Percentiles rank a stretch among this genome's conserved stretches.
Conservation (phyloP, 1,139 yeast genomes). For the Taiozyma sp. region DNA sequence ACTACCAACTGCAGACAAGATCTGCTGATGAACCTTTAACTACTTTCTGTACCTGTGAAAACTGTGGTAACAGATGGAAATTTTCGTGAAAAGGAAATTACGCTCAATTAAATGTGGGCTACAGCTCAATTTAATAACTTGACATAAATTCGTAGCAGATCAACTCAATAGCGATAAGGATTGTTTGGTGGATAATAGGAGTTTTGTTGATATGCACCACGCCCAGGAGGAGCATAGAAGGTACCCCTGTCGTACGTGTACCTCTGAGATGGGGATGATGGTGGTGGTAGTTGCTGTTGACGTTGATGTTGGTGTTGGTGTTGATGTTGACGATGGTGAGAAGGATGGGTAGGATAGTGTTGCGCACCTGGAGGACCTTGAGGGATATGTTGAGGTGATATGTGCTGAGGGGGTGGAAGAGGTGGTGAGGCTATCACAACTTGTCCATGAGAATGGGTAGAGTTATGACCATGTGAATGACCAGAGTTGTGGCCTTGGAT, state of each 20-base stretch:
- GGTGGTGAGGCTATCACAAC: not conserved
- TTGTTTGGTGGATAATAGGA: not conserved
- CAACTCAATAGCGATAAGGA: not conserved
- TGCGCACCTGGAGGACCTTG: not conserved
- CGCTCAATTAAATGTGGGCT: not conserved
- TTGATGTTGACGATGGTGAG: not conserved
- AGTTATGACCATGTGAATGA: not conserved
- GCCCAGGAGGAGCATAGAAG: not conserved
- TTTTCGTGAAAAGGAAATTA: constrained; percentile 44
- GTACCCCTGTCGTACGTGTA: not conserved
- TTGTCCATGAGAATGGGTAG: not conserved
- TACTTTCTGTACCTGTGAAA: constrained; percentile 96
- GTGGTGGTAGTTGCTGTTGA: not conserved
- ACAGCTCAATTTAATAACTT: not conserved
- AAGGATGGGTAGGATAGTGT: not conserved
- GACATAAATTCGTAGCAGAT: not conserved
- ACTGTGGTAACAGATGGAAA: constrained; percentile 97
- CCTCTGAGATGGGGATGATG: not conserved
- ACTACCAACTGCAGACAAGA: constrained; percentile 96
- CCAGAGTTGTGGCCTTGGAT: not conserved
- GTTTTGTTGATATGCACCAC: not conserved
- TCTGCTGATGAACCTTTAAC: constrained; percentile 99
- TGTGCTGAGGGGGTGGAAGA: not conserved
- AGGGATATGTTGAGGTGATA: not conserved
- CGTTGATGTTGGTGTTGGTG: not conserved